phyloP scores from a whole-genome alignment of 139 green algal genomes.

The Pleodorina starrii region DNA sequence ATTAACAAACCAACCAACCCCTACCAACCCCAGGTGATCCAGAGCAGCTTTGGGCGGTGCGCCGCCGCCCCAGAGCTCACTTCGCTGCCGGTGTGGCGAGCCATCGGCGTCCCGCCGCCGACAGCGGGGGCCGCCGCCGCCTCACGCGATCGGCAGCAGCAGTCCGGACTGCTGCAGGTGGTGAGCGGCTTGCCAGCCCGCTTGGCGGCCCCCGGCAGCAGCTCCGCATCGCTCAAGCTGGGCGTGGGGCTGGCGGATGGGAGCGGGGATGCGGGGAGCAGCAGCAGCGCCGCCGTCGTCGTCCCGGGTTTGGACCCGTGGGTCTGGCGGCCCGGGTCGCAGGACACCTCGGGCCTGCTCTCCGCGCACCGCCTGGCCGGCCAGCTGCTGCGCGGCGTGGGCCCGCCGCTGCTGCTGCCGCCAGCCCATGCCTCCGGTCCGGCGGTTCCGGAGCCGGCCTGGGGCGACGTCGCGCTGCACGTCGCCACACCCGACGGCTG shows the following conservation, averaged over 20 bases:
- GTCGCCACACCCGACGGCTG: conserved; percentile 6
- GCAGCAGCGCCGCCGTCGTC: too few species aligned
- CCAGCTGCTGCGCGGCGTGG: conserved; percentile 27
- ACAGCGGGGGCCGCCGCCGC: too few species aligned
- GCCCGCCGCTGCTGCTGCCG: neutral
- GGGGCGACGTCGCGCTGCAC: conserved; percentile 11
- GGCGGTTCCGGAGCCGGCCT: neutral
- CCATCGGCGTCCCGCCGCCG: neutral
- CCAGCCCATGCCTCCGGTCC: neutral
- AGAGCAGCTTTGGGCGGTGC: neutral
- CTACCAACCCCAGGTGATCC: conserved; percentile 2
- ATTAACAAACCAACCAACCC: too few species aligned
- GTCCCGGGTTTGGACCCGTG: neutral
- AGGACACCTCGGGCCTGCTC: neutral
- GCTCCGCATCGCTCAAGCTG: neutral
- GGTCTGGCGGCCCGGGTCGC: neutral
- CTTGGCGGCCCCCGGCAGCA: neutral
- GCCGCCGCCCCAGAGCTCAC: neutral
- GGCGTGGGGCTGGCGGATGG: neutral
- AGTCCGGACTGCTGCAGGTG: neutral
- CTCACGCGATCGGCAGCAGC: neutral
- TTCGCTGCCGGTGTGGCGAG: neutral
- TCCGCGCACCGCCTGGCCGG: neutral
- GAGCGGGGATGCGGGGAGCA: neutral
- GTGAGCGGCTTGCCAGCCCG: neutral